Evolutionary conservation across 2,329 filamentous ascomycete species (phyloP).

Genomic region (Proliferodiscus dingleyae): DNA sequence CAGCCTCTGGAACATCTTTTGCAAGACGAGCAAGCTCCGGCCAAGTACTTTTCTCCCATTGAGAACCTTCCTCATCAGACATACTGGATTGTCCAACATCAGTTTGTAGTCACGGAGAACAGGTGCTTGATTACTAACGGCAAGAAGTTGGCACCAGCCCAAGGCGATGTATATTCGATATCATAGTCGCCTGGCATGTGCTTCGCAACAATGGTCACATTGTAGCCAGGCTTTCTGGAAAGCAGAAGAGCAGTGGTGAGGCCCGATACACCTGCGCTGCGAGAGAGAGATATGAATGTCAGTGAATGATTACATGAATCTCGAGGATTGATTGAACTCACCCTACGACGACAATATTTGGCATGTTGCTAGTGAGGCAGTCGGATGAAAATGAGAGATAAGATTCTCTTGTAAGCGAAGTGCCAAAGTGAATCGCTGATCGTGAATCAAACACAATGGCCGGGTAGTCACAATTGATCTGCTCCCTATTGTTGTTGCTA

Average conservation of each 20-base stretch:
- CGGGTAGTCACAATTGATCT: no score
- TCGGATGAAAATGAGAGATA: neutral
- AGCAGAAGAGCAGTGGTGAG: conserved; percentile 61
- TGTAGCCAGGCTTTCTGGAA: conserved; percentile 49
- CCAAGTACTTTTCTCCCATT: conserved; percentile 63
- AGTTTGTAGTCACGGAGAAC: no score
- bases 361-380: conserved; percentile 19
- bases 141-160: conserved; percentile 77
- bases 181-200: conserved; percentile 94
- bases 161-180: conserved; percentile 84
- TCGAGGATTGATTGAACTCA: conserved; percentile 20
- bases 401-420: neutral
- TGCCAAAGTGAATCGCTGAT: neutral
- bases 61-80: conserved; percentile 28
- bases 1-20: conserved; percentile 66
- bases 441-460: no score
- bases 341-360: conserved; percentile 37
- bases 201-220: conserved; percentile 71
- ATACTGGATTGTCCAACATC: conserved; percentile 16
- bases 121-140: no score
- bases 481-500: no score
- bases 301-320: no score
- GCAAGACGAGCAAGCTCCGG: conserved; percentile 55
- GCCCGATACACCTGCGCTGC: conserved; percentile 59
- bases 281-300: no score